Percentiles rank a stretch among this genome's conserved stretches.
These are phyloP conservation scores for Microbotryum saponariae DNA, from an alignment of 1,284 basidiomycete species.

Conservation along the genomic window DNA sequence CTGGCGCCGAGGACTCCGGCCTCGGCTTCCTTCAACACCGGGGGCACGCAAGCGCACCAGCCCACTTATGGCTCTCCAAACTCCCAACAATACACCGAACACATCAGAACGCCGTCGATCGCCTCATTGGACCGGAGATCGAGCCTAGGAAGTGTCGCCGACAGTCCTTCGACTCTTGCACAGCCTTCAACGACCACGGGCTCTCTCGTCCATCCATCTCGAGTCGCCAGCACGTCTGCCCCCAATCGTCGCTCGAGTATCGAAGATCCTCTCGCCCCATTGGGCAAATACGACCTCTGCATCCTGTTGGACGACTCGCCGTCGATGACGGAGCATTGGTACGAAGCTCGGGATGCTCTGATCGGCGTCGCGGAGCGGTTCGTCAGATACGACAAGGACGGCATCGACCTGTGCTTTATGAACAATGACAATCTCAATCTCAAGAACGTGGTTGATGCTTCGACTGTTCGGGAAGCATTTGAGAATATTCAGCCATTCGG, in stretches of 20 bases:
- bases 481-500: conserved; percentile 7
- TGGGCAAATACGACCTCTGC: conserved; percentile 17
- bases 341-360: conserved; percentile 12
- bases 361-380: conserved; percentile 9
- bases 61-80: too few relatives aligned
- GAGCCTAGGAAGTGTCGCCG: too few relatives aligned
- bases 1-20: too few relatives aligned
- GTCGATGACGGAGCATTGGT: conserved; percentile 17
- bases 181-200: too few relatives aligned
- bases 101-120: too few relatives aligned
- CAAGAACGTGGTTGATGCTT: conserved; percentile 4
- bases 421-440: conserved; percentile 11
- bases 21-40: too few relatives aligned
- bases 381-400: conserved; percentile 14
- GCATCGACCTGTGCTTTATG: conserved; percentile 15
- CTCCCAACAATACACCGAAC: too few relatives aligned
- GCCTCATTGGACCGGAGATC: too few relatives aligned
- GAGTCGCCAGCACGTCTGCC: neutral
- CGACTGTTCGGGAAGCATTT: conserved; percentile 7
- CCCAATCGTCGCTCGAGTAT: neutral
- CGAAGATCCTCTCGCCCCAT: conserved; percentile 18
- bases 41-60: too few relatives aligned
- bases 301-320: conserved; percentile 22
- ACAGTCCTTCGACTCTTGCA: too few relatives aligned
- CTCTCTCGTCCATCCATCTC: too few relatives aligned